Conservation (phyloP, 495 filamentous ascomycete genomes). For the Neurospora sublineolata region DNA sequence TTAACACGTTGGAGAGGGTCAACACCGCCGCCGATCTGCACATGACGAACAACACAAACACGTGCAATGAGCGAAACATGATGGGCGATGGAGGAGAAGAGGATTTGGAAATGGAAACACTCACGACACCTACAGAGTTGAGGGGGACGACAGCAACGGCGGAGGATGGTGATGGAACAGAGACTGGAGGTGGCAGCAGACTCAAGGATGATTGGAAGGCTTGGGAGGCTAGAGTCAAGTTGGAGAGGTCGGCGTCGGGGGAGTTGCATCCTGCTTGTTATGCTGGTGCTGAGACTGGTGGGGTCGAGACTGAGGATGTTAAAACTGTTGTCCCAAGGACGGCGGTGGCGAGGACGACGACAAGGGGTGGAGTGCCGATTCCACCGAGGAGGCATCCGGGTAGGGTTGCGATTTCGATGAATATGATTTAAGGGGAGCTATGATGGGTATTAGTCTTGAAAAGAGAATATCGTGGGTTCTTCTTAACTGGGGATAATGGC, state of each 20-base stretch:
- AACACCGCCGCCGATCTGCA: not conserved
- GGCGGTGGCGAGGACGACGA: not conserved
- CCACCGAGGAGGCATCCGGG: not conserved
- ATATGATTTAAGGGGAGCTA: not conserved
- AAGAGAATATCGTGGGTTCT: no score
- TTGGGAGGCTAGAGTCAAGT: conserved; percentile 18
- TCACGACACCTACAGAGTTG: not conserved
- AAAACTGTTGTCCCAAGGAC: no score
- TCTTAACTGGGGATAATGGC: not conserved
- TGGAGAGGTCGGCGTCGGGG: conserved; percentile 16
- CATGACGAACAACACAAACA: not conserved
- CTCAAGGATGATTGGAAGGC: conserved; percentile 22
- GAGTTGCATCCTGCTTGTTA: conserved; percentile 15
- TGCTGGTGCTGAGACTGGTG: not conserved
- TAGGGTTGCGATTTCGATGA: not conserved
- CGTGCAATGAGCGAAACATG: not conserved
- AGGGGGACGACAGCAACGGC: conserved; percentile 8
- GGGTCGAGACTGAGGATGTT: conserved; percentile 1
- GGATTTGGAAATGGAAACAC: not conserved
- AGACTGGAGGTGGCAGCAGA: conserved; percentile 3
- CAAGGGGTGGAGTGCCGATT: not conserved
- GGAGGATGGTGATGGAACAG: not conserved
- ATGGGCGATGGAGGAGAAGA: no score
- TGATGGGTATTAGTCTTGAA: not conserved
- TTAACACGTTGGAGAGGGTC: not conserved